A percentile compares a stretch with the other conserved stretches of the same genome.
Evolutionary conservation across 2,329 filamentous ascomycete genomes (phyloP).

Genomic region (Moelleriella libera): DNA sequence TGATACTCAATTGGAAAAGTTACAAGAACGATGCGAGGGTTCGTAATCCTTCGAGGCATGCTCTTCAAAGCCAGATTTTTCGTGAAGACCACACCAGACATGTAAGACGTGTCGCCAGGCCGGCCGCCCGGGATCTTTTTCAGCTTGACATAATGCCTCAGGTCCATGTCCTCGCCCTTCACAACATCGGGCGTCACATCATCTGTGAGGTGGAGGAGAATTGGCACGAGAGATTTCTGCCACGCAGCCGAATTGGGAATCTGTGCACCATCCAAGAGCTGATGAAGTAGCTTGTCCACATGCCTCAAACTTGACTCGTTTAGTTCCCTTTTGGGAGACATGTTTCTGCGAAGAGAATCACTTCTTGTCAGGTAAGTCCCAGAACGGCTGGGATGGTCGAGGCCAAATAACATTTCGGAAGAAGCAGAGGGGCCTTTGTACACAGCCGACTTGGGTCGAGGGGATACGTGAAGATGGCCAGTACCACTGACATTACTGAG

Average conservation of each 20-base stretch:
- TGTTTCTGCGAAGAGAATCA: conserved; percentile 65
- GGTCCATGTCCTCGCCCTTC: conserved; percentile 87
- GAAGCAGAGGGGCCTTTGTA: conserved; percentile 42
- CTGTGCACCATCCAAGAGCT: conserved; percentile 64
- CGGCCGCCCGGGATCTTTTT: conserved; percentile 90
- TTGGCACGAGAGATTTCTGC: conserved; percentile 83
- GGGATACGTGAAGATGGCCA: conserved; percentile 55
- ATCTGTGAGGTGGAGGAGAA: conserved; percentile 79
- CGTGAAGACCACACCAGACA: conserved; percentile 91
- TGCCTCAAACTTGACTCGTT: conserved; percentile 81
- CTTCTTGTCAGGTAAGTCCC: conserved; percentile 52
- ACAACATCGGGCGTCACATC: conserved; percentile 90
- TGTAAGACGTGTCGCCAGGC: conserved; percentile 86
- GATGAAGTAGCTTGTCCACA: conserved; percentile 70
- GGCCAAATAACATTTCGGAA: conserved; percentile 33
- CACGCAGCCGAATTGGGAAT: conserved; percentile 64
- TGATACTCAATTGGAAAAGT: conserved; percentile 95
- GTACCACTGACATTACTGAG: conserved; percentile 69
- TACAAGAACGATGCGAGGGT: conserved; percentile 80
- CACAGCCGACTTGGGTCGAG: conserved; percentile 44
- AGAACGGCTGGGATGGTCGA: conserved; percentile 29
- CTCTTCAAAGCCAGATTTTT: conserved; percentile 95
- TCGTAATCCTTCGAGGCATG: conserved; percentile 76
- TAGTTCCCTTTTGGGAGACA: conserved; percentile 64
- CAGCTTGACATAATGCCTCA: conserved; percentile 91